phyloP scores from a whole-genome alignment of 116 monocot genomes.

The Iris pallida region DNA sequence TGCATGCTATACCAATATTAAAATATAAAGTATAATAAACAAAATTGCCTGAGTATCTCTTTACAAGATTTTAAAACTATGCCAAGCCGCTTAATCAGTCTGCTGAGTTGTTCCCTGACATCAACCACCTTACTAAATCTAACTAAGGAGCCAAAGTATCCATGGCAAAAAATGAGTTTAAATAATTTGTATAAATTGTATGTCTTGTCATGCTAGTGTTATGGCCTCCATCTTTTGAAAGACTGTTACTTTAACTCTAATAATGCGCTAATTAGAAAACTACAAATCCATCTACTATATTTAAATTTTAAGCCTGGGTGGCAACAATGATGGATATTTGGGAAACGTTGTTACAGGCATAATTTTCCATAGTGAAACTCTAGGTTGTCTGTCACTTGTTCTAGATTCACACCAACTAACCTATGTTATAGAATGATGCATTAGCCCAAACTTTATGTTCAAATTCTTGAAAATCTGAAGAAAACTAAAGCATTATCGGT shows the following conservation, averaged over 20 bases:
- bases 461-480: too few relatives aligned
- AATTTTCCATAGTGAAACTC: conserved; percentile 91
- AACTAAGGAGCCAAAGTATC: too few relatives aligned
- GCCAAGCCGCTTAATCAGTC: conserved; percentile 67
- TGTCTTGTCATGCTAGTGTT: too few relatives aligned
- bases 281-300: too few relatives aligned
- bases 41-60: conserved; percentile 60
- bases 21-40: conserved; percentile 4
- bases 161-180: too few relatives aligned
- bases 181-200: too few relatives aligned
- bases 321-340: conserved; percentile 90
- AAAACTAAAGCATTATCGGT: too few relatives aligned
- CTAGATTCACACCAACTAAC: conserved; percentile 98
- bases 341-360: conserved; percentile 91
- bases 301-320: conserved; percentile 74
- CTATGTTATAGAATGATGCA: conserved; percentile 22
- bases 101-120: conserved; percentile 75
- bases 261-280: too few relatives aligned
- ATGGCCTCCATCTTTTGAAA: too few relatives aligned
- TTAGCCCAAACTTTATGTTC: too few relatives aligned
- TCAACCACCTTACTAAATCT: conserved; percentile 64
- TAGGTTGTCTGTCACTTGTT: conserved; percentile 75
- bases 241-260: too few relatives aligned
- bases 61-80: conserved; percentile 71
- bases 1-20: not conserved